Conservation (phyloP, 805 yeast species). For the Wickerhamiella bombiphila region DNA sequence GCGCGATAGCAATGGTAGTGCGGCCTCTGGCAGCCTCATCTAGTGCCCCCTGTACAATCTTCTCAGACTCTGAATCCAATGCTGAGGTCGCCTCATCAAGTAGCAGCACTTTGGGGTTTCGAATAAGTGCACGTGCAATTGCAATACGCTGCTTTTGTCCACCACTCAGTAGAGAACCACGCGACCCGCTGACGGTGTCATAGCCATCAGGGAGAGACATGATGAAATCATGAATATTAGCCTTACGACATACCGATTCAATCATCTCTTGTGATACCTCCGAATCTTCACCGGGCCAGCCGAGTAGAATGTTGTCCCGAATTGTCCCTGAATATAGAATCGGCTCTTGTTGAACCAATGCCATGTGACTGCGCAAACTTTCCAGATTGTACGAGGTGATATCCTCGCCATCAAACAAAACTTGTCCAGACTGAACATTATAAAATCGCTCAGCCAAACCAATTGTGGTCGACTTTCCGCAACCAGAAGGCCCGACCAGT, state of each 20-base stretch:
- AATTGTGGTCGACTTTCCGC: constrained; percentile 48
- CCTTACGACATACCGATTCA: constrained; percentile 33
- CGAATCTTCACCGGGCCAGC: constrained; percentile 24
- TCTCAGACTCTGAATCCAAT: constrained; percentile 55
- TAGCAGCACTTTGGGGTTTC: constrained; percentile 47
- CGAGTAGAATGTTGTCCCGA: constrained; percentile 41
- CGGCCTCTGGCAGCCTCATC: constrained; percentile 52
- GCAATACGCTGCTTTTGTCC: constrained; percentile 71
- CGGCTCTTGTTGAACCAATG: constrained; percentile 52
- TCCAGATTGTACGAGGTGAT: constrained; percentile 35
- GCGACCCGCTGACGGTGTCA: constrained; percentile 40
- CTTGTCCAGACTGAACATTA: constrained; percentile 34
- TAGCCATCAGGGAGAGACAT: constrained; percentile 44
- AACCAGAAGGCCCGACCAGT: constrained; percentile 53
- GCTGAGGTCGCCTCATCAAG: constrained; percentile 62
- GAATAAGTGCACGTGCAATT: constrained; percentile 57
- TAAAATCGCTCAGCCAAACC: constrained; percentile 37
- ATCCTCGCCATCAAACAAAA: constrained; percentile 38
- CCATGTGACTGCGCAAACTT: constrained; percentile 37
- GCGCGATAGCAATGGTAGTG: constrained; percentile 77
- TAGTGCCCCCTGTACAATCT: constrained; percentile 59
- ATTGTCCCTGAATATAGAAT: constrained; percentile 41
- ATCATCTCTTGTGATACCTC: constrained; percentile 30
- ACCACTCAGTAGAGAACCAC: constrained; percentile 50
- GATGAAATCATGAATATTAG: constrained; percentile 45